These are phyloP conservation scores for Roridomyces roridus DNA, from an alignment of 768 basidiomycete genomes.

Conservation along the genomic window DNA sequence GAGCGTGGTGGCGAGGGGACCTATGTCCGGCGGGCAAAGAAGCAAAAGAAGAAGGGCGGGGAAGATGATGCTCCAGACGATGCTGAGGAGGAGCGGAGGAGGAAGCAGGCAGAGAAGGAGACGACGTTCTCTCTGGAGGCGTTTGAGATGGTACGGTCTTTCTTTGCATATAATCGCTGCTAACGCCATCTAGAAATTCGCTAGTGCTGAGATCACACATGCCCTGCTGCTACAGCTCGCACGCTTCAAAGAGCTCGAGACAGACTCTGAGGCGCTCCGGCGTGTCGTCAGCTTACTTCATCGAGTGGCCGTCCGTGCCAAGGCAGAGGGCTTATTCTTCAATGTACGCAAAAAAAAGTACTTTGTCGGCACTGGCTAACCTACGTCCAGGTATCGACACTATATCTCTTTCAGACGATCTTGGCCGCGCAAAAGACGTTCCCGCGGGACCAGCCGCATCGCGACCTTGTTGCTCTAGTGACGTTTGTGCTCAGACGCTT, in stretches of 20 bases:
- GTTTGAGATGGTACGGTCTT: conserved; percentile 79
- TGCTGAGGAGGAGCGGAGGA: conserved; percentile 69
- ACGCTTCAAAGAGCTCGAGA: conserved; percentile 79
- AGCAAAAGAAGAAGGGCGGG: conserved; percentile 50
- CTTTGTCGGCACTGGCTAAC: too few species aligned
- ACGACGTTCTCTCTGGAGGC: conserved; percentile 91
- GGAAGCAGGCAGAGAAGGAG: conserved; percentile 72
- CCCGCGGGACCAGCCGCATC: conserved; percentile 78
- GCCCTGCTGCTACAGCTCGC: conserved; percentile 85
- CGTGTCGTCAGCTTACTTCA: conserved; percentile 89
- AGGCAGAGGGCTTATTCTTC: conserved; percentile 96
- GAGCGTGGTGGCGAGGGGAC: conserved; percentile 84
- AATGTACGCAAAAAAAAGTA: conserved; percentile 59
- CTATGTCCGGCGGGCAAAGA: conserved; percentile 71
- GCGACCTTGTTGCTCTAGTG: conserved; percentile 85
- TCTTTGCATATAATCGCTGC: conserved; percentile 6
- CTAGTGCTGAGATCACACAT: conserved; percentile 81
- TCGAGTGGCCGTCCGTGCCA: conserved; percentile 87
- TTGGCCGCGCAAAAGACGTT: conserved; percentile 80
- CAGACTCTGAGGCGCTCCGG: conserved; percentile 82
- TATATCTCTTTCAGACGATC: conserved; percentile 88
- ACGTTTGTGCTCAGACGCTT: conserved; percentile 90
- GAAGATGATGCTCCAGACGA: conserved; percentile 68
- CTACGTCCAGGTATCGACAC: conserved; percentile 77
- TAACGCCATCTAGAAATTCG: conserved; percentile 74